These are phyloP conservation scores for Jimgerdemannia lactiflua DNA, from an alignment of 192 early-diverging fungal species.

Conservation along the genomic window DNA sequence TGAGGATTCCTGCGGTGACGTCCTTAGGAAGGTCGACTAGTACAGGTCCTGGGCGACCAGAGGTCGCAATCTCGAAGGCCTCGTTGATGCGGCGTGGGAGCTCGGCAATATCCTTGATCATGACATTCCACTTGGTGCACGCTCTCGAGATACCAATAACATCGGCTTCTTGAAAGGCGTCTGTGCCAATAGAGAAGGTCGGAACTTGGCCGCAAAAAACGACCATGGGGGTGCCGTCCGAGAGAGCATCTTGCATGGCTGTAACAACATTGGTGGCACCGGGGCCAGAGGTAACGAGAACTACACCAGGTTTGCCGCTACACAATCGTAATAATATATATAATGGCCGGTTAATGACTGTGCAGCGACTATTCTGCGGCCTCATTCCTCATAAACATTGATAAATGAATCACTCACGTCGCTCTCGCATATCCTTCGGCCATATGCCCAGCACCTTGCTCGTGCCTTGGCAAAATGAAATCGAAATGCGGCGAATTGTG, in stretches of 20 bases:
- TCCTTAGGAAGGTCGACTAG: slow-evolving; percentile 98
- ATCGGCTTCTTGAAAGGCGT: slow-evolving; percentile 99
- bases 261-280: slow-evolving; percentile 98
- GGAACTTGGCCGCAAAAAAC: slow-evolving; percentile 96
- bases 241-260: slow-evolving; percentile 95
- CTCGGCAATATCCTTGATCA: slow-evolving; percentile 96
- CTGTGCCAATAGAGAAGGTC: slow-evolving; percentile 86
- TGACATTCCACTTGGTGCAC: slow-evolving; percentile 99
- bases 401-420: slow-evolving; percentile 54
- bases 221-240: slow-evolving; percentile 93
- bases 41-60: slow-evolving; percentile 94
- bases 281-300: slow-evolving; percentile 88
- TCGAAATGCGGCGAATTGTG: slow-evolving; percentile 94
- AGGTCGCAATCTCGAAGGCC: slow-evolving; percentile 96
- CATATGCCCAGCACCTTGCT: slow-evolving; percentile 99
- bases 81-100: slow-evolving; percentile 97
- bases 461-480: slow-evolving; percentile 95
- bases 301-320: slow-evolving; percentile 75
- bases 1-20: slow-evolving; percentile 88
- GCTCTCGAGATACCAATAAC: slow-evolving; percentile 92
- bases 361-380: not conserved
- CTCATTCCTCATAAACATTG: not conserved
- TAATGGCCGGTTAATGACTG: not conserved
- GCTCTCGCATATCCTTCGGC: slow-evolving; percentile 96
- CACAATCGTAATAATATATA: slow-evolving; percentile 13